phyloP scores from a whole-genome alignment of 805 yeast genomes.

The Wickerhamiella occidentalis region DNA sequence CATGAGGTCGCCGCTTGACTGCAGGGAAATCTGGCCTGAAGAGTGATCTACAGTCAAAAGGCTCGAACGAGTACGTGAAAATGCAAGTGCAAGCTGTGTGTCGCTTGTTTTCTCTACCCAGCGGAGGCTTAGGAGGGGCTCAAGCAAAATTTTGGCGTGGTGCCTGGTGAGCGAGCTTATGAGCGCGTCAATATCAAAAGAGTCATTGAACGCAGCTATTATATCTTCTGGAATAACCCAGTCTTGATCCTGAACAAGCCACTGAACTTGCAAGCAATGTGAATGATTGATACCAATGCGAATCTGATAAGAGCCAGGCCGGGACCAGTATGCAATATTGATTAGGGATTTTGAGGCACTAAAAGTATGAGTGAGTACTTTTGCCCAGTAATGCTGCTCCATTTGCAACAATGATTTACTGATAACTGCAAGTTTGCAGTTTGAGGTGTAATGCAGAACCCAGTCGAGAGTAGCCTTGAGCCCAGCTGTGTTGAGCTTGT shows the following conservation, averaged over 20 bases:
- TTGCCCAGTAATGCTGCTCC: conserved; percentile 43
- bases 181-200: conserved; percentile 10
- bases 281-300: conserved; percentile 45
- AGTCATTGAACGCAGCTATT: background rate
- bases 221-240: conserved; percentile 6
- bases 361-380: conserved; percentile 45
- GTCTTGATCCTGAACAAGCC: conserved; percentile 6
- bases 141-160: conserved; percentile 15
- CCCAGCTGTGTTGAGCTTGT: conserved; percentile 35
- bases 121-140: conserved; percentile 12
- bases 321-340: conserved; percentile 53
- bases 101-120: conserved; percentile 15
- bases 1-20: conserved; percentile 13
- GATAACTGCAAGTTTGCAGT: conserved; percentile 49
- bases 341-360: conserved; percentile 42
- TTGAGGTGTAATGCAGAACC: conserved; percentile 47
- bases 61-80: conserved; percentile 22
- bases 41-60: conserved; percentile 22
- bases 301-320: conserved; percentile 29
- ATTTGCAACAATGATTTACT: conserved; percentile 45
- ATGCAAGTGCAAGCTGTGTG: conserved; percentile 8
- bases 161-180: conserved; percentile 17
- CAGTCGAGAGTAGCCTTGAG: conserved; percentile 44
- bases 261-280: conserved; percentile 26
- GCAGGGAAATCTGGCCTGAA: conserved; percentile 17